These are phyloP conservation scores for Paecilomyces variotii DNA, from an alignment of 2,329 filamentous ascomycete species.

Conservation along the genomic window DNA sequence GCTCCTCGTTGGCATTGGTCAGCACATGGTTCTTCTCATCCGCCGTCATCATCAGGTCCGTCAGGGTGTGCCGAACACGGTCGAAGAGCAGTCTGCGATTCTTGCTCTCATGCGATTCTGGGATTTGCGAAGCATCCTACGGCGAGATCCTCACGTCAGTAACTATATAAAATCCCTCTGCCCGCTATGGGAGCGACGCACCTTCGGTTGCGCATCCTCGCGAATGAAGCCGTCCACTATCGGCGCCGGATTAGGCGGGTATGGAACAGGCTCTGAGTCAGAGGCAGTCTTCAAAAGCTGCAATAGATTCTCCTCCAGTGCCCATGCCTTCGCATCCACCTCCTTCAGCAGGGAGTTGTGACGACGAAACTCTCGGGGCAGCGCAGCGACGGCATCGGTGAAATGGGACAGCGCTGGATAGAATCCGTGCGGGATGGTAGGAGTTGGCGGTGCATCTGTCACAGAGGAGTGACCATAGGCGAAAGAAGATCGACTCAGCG, in stretches of 20 bases:
- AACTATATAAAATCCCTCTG: neutral
- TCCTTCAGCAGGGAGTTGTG: conserved; percentile 96
- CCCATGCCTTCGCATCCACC: conserved; percentile 93
- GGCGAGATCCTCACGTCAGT: conserved; percentile 2
- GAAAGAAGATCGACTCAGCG: conserved; percentile 32
- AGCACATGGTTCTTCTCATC: conserved; percentile 98
- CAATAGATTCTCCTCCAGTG: conserved; percentile 73
- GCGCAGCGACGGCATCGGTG: conserved; percentile 81
- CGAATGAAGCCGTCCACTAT: conserved; percentile 26
- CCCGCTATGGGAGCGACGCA: conserved; percentile 12
- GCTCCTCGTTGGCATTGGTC: conserved; percentile 80
- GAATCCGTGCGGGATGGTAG: conserved; percentile 42
- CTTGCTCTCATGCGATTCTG: conserved; percentile 28
- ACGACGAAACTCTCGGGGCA: conserved; percentile 89
- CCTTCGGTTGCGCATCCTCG: conserved; percentile 24
- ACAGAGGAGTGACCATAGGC: conserved; percentile 27
- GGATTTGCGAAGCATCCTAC: conserved; percentile 20
- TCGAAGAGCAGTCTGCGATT: conserved; percentile 62
- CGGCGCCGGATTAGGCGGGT: conserved; percentile 26
- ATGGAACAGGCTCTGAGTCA: conserved; percentile 25
- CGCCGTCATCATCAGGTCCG: conserved; percentile 78
- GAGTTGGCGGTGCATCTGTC: conserved; percentile 17
- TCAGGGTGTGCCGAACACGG: conserved; percentile 67
- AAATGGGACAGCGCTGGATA: conserved; percentile 66
- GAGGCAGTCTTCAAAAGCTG: conserved; percentile 52